Evolutionary conservation across 768 basidiomycete species (phyloP), one percentile per base, ranked within the genome.

Genomic region (Gelatoporia subvermispora): DNA sequence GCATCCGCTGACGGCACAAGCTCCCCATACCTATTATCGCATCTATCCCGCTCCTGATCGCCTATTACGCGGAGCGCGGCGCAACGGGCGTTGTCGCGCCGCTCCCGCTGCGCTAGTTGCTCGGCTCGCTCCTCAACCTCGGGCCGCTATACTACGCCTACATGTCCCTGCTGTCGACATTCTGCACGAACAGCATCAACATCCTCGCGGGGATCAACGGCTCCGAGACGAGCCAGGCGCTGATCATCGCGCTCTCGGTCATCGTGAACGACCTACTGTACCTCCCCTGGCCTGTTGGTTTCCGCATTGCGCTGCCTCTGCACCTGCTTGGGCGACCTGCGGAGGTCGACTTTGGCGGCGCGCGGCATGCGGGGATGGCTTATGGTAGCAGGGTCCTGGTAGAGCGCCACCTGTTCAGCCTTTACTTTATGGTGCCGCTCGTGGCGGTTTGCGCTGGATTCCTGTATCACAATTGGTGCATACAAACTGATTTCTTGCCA

Each of bases 191-290:
- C 69, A 88, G 88, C 65, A 96, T 98, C 75, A 99, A 99, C 67
- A 98, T 99, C 57, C 83, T 98, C 16, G 96, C 96, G 10, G 96
- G 95, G 8, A 88, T 97, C 56, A 98, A 99, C 63, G 96, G 95
- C 10, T 84, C 95, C 4, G 96, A 99, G 74, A 92, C 89, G 53
- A 80, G 84, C 52, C 96, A 99, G 68, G 89, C 94, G 0, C 72
- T 96, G 40, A 81, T 98, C 51, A 98, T 99, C 54, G 88, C 91
- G 3, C 52, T 91, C 9, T 96, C 93, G 0, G 85, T 99, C 55
- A 83, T 89, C 50, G 53, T 94, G 39, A 99, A 99, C 64, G 96
- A 98, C 61, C 68, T 95, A 15, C 71, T 99, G 25, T 98, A 93
- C 69, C 79, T 99, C n/a, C 92, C 93, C 2, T 89, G 87, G 88